Base-by-base conservation (phyloP, 2,329 filamentous ascomycete genomes). In the Cladophialophora psammophila region DNA sequence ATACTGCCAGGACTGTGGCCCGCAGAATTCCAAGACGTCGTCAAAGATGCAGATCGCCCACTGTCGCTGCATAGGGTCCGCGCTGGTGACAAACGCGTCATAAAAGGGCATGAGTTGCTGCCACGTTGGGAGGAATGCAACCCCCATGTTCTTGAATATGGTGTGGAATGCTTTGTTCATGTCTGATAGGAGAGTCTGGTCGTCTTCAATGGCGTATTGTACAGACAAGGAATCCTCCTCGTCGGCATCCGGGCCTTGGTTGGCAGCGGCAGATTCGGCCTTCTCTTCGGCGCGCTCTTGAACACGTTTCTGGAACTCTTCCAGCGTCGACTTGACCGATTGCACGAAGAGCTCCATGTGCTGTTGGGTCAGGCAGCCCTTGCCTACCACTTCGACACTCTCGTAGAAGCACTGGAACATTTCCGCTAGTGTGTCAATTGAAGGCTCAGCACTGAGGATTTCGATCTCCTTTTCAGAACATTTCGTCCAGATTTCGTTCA, bases 401-500 rank as follows among this genome's bases (percentile, higher is more conserved):
- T 99, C 95, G 79, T 99, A 99, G 84, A 99, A 99, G 83, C 95
- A 99, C 80, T 98, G 94, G 80, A 97, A 99, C 93, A 99, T 97
- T 81, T 98, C 95, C 1, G 95, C 94, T 55, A 99, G 86, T 0
- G 95, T 97, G 74, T 99, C 95, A 66, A 99, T 94, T 1, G 94
- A 93, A 20, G 95, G 94, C 81, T 99, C 95, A 0, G 94, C 94
- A 69, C 90, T 92, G 45, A 99, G 86, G 1, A 97, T 94, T 78
- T 98, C 95, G 10, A 99, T 88, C 40, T 98, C 86, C 81, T 97
- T 97, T 74, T 92, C 91, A 9, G 95, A 90, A 3, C 94, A 96
- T 63, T 86, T 89, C 69, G 86, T 86, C 95, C 95, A 99, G 57
- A 99, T 86, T 52, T 88, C 86, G n/a, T 84, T 86, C 63, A 98